These are phyloP conservation scores for Metschnikowia lunata DNA, from an alignment of 805 yeast species.

Conservation along the genomic window DNA sequence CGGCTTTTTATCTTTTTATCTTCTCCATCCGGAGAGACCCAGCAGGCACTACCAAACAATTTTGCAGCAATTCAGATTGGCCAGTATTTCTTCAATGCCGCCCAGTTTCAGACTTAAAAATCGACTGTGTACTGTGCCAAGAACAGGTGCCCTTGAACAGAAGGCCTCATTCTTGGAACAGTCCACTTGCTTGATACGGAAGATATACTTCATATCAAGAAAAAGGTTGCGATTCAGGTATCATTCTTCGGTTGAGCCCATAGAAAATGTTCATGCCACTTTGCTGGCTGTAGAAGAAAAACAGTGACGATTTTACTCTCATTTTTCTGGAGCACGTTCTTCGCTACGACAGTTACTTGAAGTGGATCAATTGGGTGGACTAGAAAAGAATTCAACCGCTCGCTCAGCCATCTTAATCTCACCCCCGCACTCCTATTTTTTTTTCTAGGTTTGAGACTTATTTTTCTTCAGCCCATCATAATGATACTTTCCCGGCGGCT, in stretches of 20 bases:
- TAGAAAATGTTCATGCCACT: slow-evolving; percentile 32
- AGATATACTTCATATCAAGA: slow-evolving; percentile 8
- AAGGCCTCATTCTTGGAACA: slow-evolving; percentile 15
- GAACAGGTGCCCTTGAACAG: slow-evolving; percentile 4
- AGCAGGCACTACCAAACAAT: too few species aligned
- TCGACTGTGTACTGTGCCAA: slow-evolving; percentile 6
- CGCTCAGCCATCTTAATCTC: slow-evolving; percentile 39
- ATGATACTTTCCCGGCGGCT: slow-evolving; percentile 29
- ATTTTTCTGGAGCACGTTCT: slow-evolving; percentile 29
- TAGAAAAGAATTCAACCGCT: slow-evolving; percentile 28
- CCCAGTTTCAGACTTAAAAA: background rate
- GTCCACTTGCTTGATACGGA: slow-evolving; percentile 14
- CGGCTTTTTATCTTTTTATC: too few species aligned
- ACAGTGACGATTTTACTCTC: slow-evolving; percentile 27
- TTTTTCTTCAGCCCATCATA: slow-evolving; percentile 33
- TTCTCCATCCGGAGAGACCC: too few species aligned
- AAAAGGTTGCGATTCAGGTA: slow-evolving; percentile 15
- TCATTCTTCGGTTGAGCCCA: slow-evolving; percentile 33
- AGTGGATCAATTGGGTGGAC: slow-evolving; percentile 33
- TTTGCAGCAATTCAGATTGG: too few species aligned
- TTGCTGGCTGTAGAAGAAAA: slow-evolving; percentile 28
- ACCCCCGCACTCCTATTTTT: slow-evolving; percentile 51
- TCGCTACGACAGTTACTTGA: slow-evolving; percentile 28
- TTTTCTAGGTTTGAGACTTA: slow-evolving; percentile 42
- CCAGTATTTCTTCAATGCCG: too few species aligned